Evolutionary conservation across 2,329 filamentous ascomycete genomes (phyloP).

Genomic region (Paecilomyces sp.): DNA sequence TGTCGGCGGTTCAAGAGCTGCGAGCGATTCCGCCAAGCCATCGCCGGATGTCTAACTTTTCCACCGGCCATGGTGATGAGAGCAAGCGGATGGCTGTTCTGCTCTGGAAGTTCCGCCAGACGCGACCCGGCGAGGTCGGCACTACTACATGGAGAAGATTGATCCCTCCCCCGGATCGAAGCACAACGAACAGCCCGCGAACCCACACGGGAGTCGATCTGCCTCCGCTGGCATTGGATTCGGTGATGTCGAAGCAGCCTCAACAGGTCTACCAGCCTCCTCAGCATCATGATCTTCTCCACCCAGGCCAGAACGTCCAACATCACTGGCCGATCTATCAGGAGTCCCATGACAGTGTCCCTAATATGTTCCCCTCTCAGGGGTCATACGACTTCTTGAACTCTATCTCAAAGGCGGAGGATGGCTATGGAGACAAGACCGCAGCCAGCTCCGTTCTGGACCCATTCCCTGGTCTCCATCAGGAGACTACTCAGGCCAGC

Average conservation of each 20-base stretch:
- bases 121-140: constrained; percentile 30
- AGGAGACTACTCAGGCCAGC: constrained; percentile 22
- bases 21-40: constrained; percentile 24
- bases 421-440: constrained; percentile 24
- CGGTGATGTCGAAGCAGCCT: constrained; percentile 25
- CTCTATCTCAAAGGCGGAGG: constrained; percentile 27
- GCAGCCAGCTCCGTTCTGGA: constrained; percentile 29
- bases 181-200: constrained; percentile 29
- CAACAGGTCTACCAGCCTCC: constrained; percentile 23
- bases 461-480: constrained; percentile 22
- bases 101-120: constrained; percentile 41
- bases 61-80: constrained; percentile 16
- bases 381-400: constrained; percentile 27
- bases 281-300: constrained; percentile 24
- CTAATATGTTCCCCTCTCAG: constrained; percentile 25
- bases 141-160: constrained; percentile 40
- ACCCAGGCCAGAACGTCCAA: constrained; percentile 20
- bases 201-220: constrained; percentile 24
- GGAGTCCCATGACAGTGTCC: constrained; percentile 26
- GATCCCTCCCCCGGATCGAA: constrained; percentile 29
- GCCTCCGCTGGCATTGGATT: constrained; percentile 29
- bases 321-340: constrained; percentile 28
- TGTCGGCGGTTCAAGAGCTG: constrained; percentile 41
- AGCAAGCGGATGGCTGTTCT: constrained; percentile 36
- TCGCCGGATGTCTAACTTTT: constrained; percentile 20